Evolutionary conservation across 2,329 filamentous ascomycete species (phyloP), one percentile per base, ranked within the genome.

Genomic region (Aspergillus ustus): DNA sequence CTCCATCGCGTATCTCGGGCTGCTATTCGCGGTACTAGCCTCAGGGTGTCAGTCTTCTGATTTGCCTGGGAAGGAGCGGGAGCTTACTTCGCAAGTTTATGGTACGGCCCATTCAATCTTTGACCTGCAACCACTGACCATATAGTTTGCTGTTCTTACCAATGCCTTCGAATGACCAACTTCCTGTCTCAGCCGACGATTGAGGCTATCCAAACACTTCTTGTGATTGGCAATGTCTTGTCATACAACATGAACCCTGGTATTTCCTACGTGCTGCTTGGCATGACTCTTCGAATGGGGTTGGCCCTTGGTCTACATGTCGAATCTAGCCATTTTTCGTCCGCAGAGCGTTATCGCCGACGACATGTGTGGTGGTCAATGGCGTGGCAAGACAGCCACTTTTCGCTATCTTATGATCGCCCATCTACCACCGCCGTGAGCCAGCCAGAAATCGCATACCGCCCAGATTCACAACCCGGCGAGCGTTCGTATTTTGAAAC

Each of bases 191-290:
- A 87, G 61, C 84, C 86, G 29, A 85, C 83, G 4, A 75, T 88
- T 40, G 85, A 88, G 63, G 86, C 83, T 46, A 87, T 89, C 43
- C 85, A 89, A 69, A 86, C 85, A 0, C 78, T 88, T 22, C 74
- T 88, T 3, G 84, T 88, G 13, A 85, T 89, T 31, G 84, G 85
- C 52, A 87, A 88, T 67, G 86, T 86, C 25, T 78, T 87, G 31
- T 85, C 84, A 1, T 86, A 87, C 69, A 87, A 86, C 65, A 87
- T 87, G 84, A 89, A 88, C 62, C 86, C 86, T 8, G 86, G 86
- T 2, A 86, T 87, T 19, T 84, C 86, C 4, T 89, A 87, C 79
- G 84, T 86, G 28, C 72, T 88, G 15, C 82, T 86, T 50, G 84
- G 85, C 8, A 81, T 88, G 72, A 87, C 85, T 1, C 81, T 87